phyloP scores from a whole-genome alignment of 805 yeast species.

The Wickerhamomyces bovis region DNA sequence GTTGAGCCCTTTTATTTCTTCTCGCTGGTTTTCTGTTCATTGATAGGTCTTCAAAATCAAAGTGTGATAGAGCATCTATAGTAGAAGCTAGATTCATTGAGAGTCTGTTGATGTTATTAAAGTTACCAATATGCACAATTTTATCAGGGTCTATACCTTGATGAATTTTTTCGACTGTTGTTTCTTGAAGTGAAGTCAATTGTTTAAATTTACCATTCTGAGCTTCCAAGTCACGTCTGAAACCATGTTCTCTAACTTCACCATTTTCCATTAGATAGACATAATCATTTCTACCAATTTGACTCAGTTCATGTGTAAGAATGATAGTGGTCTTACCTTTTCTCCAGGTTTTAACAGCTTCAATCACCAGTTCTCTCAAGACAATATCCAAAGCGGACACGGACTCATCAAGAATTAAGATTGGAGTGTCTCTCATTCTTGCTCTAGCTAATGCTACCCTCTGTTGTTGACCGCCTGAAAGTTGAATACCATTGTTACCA shows the following conservation, averaged over 20 bases:
- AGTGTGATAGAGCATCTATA: slow-evolving; percentile 15
- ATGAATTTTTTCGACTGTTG: slow-evolving; percentile 1
- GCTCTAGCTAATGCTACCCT: slow-evolving; percentile 84
- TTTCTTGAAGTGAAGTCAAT: slow-evolving; percentile 15
- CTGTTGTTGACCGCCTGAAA: slow-evolving; percentile 93
- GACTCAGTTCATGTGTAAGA: slow-evolving; percentile 69
- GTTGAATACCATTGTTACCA: slow-evolving; percentile 37
- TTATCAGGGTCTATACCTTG: not conserved
- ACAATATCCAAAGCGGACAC: slow-evolving; percentile 69
- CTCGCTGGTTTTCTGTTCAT: not conserved
- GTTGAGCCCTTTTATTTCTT: not conserved
- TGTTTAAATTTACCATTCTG: slow-evolving; percentile 13
- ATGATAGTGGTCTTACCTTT: slow-evolving; percentile 67
- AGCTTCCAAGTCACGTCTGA: slow-evolving; percentile 27
- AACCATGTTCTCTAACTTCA: slow-evolving; percentile 39
- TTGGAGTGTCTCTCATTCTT: slow-evolving; percentile 59
- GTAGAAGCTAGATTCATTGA: slow-evolving; percentile 19
- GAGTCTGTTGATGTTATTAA: slow-evolving; percentile 1
- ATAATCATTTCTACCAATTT: slow-evolving; percentile 50
- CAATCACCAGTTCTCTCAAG: slow-evolving; percentile 40
- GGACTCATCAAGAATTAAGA: slow-evolving; percentile 81
- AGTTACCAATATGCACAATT: not conserved
- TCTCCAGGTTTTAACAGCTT: slow-evolving; percentile 54
- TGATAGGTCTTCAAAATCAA: slow-evolving; percentile 10
- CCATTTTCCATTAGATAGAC: slow-evolving; percentile 62